Evolutionary conservation across 768 basidiomycete species (phyloP).

Genomic region (Pholiota molesta): DNA sequence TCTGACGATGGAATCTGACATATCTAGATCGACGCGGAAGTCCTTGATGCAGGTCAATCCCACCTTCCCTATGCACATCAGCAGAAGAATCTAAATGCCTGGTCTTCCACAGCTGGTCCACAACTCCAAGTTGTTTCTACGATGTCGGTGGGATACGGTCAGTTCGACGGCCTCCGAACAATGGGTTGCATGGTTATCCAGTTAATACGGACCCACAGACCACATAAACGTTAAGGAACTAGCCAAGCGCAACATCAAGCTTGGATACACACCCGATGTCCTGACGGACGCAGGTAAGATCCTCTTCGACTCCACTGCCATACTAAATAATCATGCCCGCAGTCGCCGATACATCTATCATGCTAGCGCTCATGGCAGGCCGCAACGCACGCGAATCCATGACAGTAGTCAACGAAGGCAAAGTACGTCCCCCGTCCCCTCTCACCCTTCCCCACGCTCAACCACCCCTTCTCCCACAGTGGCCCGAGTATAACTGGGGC

Average conservation of each 20-base stretch:
- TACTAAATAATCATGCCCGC: not conserved
- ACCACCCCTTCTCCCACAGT: constrained; percentile 44
- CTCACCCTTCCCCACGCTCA: not conserved
- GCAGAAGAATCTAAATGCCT: not conserved
- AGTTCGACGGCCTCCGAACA: constrained; percentile 16
- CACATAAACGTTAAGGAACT: constrained; percentile 73
- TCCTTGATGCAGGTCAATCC: constrained; percentile 58
- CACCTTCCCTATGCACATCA: not conserved
- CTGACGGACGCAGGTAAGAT: constrained; percentile 82
- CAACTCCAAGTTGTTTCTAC: constrained; percentile 85
- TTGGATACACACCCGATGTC: constrained; percentile 95
- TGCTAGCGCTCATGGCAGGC: constrained; percentile 93
- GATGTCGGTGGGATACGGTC: constrained; percentile 90
- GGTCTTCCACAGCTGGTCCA: constrained; percentile 61
- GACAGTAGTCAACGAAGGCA: constrained; percentile 66
- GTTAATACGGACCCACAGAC: constrained; percentile 47
- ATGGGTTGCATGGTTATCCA: not conserved
- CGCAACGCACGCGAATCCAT: constrained; percentile 74
- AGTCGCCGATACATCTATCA: constrained; percentile 91
- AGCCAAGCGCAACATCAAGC: constrained; percentile 59
- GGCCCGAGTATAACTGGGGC: constrained; percentile 78
- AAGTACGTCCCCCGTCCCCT: constrained; percentile 44
- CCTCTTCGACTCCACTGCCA: constrained; percentile 6
- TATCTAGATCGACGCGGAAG: constrained; percentile 68
- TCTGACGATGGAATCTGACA: not conserved